Conservation (phyloP, 345 rosid genomes). For the Adansonia digitata region DNA sequence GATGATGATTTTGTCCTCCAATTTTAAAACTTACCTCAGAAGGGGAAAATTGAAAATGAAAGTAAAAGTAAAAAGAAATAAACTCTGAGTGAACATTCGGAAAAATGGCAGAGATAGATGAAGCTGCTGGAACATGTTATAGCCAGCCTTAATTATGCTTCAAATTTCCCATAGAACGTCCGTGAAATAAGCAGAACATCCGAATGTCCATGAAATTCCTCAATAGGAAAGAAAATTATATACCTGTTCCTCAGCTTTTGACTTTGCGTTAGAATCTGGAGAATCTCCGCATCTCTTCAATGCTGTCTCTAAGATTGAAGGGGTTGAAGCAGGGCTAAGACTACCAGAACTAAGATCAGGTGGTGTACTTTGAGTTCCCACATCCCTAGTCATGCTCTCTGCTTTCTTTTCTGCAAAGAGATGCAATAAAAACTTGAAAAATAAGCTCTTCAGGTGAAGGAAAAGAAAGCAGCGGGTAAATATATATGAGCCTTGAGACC, state of each 20-base stretch:
- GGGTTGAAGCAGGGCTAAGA: constrained; percentile 75
- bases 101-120: neutral
- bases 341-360: constrained; percentile 50
- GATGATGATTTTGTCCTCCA: neutral
- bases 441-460: neutral
- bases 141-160: neutral
- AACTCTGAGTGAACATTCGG: neutral
- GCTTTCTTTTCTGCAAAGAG: constrained; percentile 43
- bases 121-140: neutral
- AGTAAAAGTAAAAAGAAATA: neutral
- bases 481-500: neutral
- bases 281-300: constrained; percentile 50
- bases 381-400: constrained; percentile 57
- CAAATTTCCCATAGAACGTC: neutral
- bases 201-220: neutral
- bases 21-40: neutral
- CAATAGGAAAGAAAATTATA: neutral
- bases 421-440: neutral
- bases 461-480: neutral
- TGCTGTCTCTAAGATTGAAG: constrained; percentile 52
- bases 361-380: constrained; percentile 79
- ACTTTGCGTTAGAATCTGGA: constrained; percentile 29
- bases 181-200: neutral
- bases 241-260: constrained; percentile 51
- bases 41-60: neutral